Evolutionary conservation across 2,329 filamentous ascomycete species (phyloP).

Genomic region (Parasarocladium wereldwijsianum): DNA sequence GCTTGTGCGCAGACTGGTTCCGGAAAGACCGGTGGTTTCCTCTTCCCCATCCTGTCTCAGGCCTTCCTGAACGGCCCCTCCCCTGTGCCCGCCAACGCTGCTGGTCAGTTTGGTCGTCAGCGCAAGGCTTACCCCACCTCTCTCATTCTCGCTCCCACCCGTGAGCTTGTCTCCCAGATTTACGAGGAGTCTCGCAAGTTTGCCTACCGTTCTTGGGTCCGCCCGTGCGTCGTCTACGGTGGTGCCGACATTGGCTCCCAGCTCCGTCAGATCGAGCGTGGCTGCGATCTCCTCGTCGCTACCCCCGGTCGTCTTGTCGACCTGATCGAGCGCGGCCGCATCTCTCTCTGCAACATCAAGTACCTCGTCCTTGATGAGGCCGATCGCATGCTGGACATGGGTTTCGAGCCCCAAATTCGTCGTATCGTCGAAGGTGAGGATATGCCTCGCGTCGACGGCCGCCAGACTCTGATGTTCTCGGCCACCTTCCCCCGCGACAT

Average conservation of each 20-base stretch:
- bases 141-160: conserved; percentile 87
- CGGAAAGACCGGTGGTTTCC: conserved; percentile 98
- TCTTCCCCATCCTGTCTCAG: conserved; percentile 98
- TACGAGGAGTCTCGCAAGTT: conserved; percentile 97
- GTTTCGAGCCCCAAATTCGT: conserved; percentile 99
- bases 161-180: conserved; percentile 97
- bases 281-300: conserved; percentile 91
- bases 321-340: conserved; percentile 94
- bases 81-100: conserved; percentile 44
- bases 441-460: conserved; percentile 71
- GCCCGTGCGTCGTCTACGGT: conserved; percentile 95
- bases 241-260: conserved; percentile 98
- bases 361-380: conserved; percentile 98
- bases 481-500: conserved; percentile 98
- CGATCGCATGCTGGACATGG: conserved; percentile 99
- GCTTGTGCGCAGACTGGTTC: conserved; percentile 99
- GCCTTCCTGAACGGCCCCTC: conserved; percentile 84
- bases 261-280: conserved; percentile 92
- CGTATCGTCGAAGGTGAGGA: conserved; percentile 97
- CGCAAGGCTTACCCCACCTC: conserved; percentile 97
- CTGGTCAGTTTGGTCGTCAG: conserved; percentile 72
- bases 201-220: conserved; percentile 96
- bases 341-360: conserved; percentile 97
- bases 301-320: conserved; percentile 96
- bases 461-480: conserved; percentile 99